These are phyloP conservation scores for Bolboschoenus planiculmis DNA, from an alignment of 176 grass and related monocot genomes.

Conservation along the genomic window DNA sequence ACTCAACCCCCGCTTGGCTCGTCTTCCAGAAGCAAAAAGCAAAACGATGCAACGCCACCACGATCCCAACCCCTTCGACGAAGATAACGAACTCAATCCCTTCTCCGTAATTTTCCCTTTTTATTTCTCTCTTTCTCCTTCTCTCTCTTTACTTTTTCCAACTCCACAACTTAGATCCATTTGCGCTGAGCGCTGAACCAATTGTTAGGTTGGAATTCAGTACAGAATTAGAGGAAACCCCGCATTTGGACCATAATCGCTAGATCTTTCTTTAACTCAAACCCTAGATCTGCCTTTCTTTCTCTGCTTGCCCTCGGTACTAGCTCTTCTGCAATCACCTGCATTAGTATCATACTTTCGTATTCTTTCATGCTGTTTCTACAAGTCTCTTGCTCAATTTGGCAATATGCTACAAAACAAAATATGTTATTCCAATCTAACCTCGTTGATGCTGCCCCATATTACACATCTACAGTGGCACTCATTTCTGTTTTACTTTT, in stretches of 20 bases:
- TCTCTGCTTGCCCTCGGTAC: background rate
- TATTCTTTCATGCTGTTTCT: background rate
- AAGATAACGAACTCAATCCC: conserved; percentile 55
- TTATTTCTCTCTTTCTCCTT: background rate
- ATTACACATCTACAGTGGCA: background rate
- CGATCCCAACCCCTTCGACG: conserved; percentile 83
- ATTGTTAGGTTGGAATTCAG: background rate
- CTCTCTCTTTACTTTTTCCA: background rate
- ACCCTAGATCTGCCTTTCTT: conserved; percentile 19
- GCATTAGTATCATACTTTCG: background rate
- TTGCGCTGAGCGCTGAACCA: background rate
- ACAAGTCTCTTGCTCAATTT: background rate
- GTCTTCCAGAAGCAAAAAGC: background rate
- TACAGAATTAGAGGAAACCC: background rate
- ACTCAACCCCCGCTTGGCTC: no score
- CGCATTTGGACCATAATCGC: background rate
- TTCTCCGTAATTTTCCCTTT: conserved; percentile 41
- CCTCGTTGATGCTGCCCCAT: background rate
- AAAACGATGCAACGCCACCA: conserved; percentile 48
- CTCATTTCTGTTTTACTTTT: conserved; percentile 16
- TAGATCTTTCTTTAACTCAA: background rate
- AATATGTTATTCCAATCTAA: background rate
- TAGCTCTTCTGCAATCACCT: background rate
- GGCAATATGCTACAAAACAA: background rate
- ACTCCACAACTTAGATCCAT: background rate